Base-by-base conservation (phyloP, 306 rosid species). In the Lablab purpureus region DNA sequence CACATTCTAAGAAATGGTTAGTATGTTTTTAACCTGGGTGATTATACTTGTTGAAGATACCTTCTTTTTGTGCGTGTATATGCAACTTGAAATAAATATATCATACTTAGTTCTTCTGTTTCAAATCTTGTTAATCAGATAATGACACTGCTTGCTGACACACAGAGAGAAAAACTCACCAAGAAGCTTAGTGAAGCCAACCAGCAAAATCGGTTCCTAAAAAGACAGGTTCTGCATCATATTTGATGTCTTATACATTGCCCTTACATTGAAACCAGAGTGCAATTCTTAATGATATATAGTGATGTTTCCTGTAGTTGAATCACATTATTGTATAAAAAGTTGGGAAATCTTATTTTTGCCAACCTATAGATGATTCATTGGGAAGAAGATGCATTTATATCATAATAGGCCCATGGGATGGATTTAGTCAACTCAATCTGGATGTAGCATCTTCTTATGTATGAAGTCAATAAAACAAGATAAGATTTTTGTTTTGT, bases 181-280 rank as follows among this genome's bases (percentile, higher is more conserved):
- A 91, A 76, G 80, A 95, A 93, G 83, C 93, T 95, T 69, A 95
- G 98, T 83, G 97, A 95, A 80, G 97, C 99, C 72, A 95, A 95
- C 84, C 94, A 90, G 80, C 98, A 95, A 36, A 93, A 91, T 59
- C 88, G 99, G 72, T 87, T 91, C 80, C 96, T 95, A 81, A 95
- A 93, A 87, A 84, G 99, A 80, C 98, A 95, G 97, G 99, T 95
- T 59, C 87, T 71, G 36, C 43, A 51, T 62, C 69, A 49, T 67
- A 7, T 49, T 13, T n/a, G 49, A 64, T 25, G 63, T 83, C 52
- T 34, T 21, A 23, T 73, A 73, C 74, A 27, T 52, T 80, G 52
- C 25, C 43, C 12, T 73, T 72, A 76, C 58, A 23, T 56, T 71
- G 23, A 75, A 30, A 70, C 77, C 36, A 75, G n/a, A 68, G 37